Evolutionary conservation across 768 basidiomycete genomes (phyloP).

Genomic region (Wakefieldia striispora): DNA sequence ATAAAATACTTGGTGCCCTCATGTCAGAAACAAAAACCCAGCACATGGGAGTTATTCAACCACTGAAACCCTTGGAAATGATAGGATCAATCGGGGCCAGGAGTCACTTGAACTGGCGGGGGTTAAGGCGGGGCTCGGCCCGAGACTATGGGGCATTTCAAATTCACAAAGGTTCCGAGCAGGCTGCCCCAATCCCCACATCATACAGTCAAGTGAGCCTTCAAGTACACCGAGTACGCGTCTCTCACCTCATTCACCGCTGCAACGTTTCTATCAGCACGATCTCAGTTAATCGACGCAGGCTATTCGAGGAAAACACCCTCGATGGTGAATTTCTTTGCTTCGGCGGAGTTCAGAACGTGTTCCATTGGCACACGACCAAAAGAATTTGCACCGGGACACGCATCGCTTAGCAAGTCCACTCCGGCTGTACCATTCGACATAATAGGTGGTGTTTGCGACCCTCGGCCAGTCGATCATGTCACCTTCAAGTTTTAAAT

Average conservation of each 20-base stretch:
- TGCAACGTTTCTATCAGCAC: slow-evolving; percentile 31
- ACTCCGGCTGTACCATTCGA: slow-evolving; percentile 43
- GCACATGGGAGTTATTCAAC: slow-evolving; percentile 3
- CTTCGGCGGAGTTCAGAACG: slow-evolving; percentile 41
- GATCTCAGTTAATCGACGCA: slow-evolving; percentile 53
- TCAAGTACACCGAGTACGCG: no score
- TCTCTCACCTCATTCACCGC: no score
- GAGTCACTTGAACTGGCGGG: neutral
- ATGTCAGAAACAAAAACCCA: neutral
- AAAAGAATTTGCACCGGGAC: slow-evolving; percentile 44
- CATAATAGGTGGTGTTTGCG: slow-evolving; percentile 54
- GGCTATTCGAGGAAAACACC: slow-evolving; percentile 51
- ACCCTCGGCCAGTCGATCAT: slow-evolving; percentile 42
- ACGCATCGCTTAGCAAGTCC: neutral
- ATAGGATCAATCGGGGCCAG: slow-evolving; percentile 2
- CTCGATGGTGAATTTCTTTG: slow-evolving; percentile 43
- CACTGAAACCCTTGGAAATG: slow-evolving; percentile 10
- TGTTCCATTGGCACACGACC: slow-evolving; percentile 47
- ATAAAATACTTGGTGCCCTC: slow-evolving; percentile 1
- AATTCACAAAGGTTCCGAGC: slow-evolving; percentile 2
- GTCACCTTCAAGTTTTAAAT: slow-evolving; percentile 28
- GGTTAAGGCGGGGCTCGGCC: neutral
- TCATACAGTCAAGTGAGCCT: neutral
- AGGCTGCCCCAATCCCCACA: neutral
- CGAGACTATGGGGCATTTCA: neutral